A percentile compares a stretch with the other conserved stretches of the same genome.
These are phyloP conservation scores for Ophiostoma triangulosporum DNA, from an alignment of 2,329 filamentous ascomycete genomes.

Conservation along the genomic window DNA sequence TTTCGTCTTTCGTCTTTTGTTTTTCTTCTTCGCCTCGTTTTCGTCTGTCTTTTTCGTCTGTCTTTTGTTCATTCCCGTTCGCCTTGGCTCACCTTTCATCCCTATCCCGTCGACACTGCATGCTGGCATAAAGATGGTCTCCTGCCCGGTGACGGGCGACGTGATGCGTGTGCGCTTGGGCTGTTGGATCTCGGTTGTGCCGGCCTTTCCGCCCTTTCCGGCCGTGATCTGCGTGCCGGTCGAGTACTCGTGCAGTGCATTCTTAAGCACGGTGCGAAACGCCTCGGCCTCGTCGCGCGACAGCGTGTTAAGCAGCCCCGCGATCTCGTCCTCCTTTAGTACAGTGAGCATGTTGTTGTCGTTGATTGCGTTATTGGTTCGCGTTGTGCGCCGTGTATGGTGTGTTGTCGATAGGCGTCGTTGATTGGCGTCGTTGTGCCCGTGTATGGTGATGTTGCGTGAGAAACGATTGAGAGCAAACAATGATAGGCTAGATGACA, in stretches of 20 bases:
- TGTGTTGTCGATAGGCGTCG: too few species aligned
- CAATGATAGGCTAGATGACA: too few species aligned
- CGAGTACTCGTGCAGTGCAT: slow-evolving; percentile 48
- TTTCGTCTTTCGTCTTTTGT: neutral
- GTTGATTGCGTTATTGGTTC: too few species aligned
- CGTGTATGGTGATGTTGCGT: too few species aligned
- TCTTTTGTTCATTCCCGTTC: neutral
- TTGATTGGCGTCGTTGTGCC: too few species aligned
- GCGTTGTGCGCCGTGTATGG: neutral
- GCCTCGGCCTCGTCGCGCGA: slow-evolving; percentile 36
- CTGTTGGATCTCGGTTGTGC: slow-evolving; percentile 32
- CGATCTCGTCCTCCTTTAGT: slow-evolving; percentile 44
- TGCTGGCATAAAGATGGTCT: slow-evolving; percentile 64
- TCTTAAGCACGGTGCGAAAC: slow-evolving; percentile 35
- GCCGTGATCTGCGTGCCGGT: slow-evolving; percentile 33
- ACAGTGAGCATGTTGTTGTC: slow-evolving; percentile 41
- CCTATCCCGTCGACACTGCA: slow-evolving; percentile 49
- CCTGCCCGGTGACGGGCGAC: slow-evolving; percentile 35
- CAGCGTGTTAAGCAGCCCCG: slow-evolving; percentile 38
- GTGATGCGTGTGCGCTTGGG: slow-evolving; percentile 38
- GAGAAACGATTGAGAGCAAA: too few species aligned
- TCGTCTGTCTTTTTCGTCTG: too few species aligned
- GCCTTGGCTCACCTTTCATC: slow-evolving; percentile 42
- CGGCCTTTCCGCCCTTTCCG: slow-evolving; percentile 16
- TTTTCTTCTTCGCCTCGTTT: too few species aligned